phyloP scores from a whole-genome alignment of 2,329 filamentous ascomycete genomes.

The Rhynchosporium secalis region DNA sequence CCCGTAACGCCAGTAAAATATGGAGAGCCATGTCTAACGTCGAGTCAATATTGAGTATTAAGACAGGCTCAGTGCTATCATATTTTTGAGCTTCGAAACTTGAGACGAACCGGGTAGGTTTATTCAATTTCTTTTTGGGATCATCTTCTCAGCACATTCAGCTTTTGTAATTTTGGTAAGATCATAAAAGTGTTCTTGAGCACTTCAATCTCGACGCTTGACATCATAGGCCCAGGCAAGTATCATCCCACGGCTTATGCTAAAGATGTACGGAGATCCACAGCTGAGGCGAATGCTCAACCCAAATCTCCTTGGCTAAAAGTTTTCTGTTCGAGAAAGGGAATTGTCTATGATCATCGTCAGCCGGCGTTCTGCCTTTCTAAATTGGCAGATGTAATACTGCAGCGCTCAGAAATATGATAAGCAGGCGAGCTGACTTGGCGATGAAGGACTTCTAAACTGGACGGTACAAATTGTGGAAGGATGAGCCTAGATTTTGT shows the following conservation, averaged over 20 bases:
- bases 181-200: background rate
- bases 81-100: background rate
- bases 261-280: background rate
- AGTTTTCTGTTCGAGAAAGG: background rate
- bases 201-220: background rate
- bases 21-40: background rate
- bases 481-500: background rate
- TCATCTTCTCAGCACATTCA: too few relatives aligned
- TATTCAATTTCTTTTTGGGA: too few relatives aligned
- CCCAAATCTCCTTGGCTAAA: background rate
- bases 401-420: conserved; percentile 2
- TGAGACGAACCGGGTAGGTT: too few relatives aligned
- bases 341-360: background rate
- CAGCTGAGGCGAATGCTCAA: background rate
- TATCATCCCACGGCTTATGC: background rate
- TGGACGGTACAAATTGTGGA: background rate
- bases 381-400: conserved; percentile 17
- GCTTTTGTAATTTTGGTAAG: too few relatives aligned
- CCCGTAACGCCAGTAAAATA: background rate
- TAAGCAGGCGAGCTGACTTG: conserved; percentile 1
- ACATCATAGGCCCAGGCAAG: background rate
- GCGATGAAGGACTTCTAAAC: background rate
- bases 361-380: background rate
- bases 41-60: background rate
- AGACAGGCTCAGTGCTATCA: background rate